Base-by-base conservation (phyloP, 257 asterid species). In the Pogostemon cablin region DNA sequence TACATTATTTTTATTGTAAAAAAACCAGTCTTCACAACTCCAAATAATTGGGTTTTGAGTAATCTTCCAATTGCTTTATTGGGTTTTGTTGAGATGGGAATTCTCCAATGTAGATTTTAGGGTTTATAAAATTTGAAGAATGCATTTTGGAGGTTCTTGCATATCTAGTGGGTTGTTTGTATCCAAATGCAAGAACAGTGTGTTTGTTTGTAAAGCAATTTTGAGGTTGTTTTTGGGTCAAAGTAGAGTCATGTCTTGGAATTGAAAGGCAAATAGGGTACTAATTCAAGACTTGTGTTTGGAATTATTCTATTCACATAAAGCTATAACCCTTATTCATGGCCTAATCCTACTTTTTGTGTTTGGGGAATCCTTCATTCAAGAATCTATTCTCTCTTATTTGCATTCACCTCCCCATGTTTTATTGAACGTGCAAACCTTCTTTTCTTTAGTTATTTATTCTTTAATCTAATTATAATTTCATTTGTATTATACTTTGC, bases 241-340 rank as follows among this genome's bases (percentile, higher is more conserved):
- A 84, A 72, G 84, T 72, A 81, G 41, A 69, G 73, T 68, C 47
- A 9, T 88, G 93, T 85, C 93, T 74, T 69, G 79, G 72, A 82
- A 69, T 78, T 61, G 75, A 52, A 77, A 75, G 81, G 82, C 96
- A 80, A 62, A 47, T 34, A 63, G 20, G 67, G 82, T 77, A 93
- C 80, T 79, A 69, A 66, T 76, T 79, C 72, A 42, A 70, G 90
- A 71, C 1, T 74, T 56, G 25, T 75, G 84, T 69, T 79, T 74
- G 67, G 63, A 44, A 35, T 44, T 67, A 43, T 75, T 72, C 68
- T 58, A 49, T 69, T 64, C 53, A 55, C 57, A 59, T 53, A 9
- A 70, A 49, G 40, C 25, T 54, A 48, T 50, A 37, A 34, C 3
- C 32, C 32, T 20, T 20, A 53, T 55, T 65, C 73, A 50, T 77